Evolutionary conservation across 1,139 yeast genomes (phyloP).

Genomic region (Suhomyces ambrosiae): DNA sequence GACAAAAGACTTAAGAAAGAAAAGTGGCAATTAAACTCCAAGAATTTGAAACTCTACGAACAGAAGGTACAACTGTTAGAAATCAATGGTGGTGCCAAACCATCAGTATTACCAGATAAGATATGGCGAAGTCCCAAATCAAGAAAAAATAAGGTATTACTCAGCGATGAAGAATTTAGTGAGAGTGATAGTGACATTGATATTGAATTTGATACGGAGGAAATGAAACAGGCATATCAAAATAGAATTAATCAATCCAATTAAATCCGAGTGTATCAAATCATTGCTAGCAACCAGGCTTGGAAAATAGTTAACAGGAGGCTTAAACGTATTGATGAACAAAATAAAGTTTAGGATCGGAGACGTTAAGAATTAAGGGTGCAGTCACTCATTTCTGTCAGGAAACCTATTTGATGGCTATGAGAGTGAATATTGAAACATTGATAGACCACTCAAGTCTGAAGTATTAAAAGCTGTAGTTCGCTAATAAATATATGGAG

Average conservation of each 20-base stretch:
- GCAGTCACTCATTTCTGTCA: too few relatives aligned
- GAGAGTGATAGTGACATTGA: constrained; percentile 22
- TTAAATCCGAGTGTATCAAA: background rate
- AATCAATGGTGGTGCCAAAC: constrained; percentile 10
- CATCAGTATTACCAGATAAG: constrained; percentile 1
- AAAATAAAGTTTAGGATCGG: too few relatives aligned
- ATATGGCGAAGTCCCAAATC: constrained; percentile 5
- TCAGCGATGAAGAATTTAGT: constrained; percentile 13
- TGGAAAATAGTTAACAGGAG: too few relatives aligned
- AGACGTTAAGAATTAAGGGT: too few relatives aligned
- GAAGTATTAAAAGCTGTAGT: too few relatives aligned
- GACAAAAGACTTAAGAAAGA: constrained; percentile 19
- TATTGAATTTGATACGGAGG: constrained; percentile 22
- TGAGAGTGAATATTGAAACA: too few relatives aligned
- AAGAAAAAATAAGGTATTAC: constrained; percentile 13
- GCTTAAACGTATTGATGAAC: too few relatives aligned
- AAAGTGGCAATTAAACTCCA: constrained; percentile 28
- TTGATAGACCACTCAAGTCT: too few relatives aligned
- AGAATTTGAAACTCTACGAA: constrained; percentile 22
- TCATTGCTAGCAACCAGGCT: constrained; percentile 1
- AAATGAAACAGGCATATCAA: constrained; percentile 18
- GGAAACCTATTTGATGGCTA: too few relatives aligned
- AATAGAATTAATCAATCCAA: constrained; percentile 7
- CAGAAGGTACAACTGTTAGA: constrained; percentile 14
- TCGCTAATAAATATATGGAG: too few relatives aligned